Percentiles rank a stretch among this genome's conserved stretches.
Evolutionary conservation across 768 basidiomycete species (phyloP).

Genomic region (Serendipita sp.): DNA sequence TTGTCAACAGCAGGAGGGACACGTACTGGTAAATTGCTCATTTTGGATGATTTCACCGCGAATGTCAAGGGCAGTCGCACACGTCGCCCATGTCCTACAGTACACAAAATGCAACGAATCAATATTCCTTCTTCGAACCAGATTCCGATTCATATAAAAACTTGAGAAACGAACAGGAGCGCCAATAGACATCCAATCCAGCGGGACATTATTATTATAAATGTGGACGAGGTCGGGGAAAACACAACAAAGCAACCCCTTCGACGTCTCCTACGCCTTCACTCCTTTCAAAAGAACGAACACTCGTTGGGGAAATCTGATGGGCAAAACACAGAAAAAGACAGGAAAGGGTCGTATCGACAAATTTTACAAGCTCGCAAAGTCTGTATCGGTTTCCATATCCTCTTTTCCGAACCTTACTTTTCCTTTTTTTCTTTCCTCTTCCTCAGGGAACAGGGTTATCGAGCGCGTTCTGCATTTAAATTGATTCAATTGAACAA

Average conservation of each 20-base stretch:
- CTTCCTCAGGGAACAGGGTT: slow-evolving; percentile 79
- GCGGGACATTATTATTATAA: too few species aligned
- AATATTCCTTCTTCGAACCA: too few species aligned
- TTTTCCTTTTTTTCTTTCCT: background rate
- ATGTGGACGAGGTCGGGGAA: too few species aligned
- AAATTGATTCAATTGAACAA: slow-evolving; percentile 98
- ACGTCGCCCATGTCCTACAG: background rate
- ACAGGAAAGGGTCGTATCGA: slow-evolving; percentile 91
- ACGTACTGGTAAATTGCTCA: background rate
- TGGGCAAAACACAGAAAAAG: slow-evolving; percentile 83
- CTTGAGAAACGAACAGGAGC: background rate
- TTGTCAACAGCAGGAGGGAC: background rate
- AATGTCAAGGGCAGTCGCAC: background rate
- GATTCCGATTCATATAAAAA: too few species aligned
- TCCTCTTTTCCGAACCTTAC: slow-evolving; percentile 8
- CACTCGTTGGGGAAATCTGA: slow-evolving; percentile 14
- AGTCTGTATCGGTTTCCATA: slow-evolving; percentile 28
- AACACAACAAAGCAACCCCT: too few species aligned
- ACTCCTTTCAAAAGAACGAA: too few species aligned
- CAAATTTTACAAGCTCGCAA: slow-evolving; percentile 94
- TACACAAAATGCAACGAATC: too few species aligned
- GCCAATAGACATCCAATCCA: too few species aligned
- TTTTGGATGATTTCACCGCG: background rate
- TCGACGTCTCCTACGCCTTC: too few species aligned
- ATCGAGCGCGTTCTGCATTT: slow-evolving; percentile 97